Evolutionary conservation across 2,329 filamentous ascomycete genomes (phyloP).

Genomic region (Apiospora aurea): DNA sequence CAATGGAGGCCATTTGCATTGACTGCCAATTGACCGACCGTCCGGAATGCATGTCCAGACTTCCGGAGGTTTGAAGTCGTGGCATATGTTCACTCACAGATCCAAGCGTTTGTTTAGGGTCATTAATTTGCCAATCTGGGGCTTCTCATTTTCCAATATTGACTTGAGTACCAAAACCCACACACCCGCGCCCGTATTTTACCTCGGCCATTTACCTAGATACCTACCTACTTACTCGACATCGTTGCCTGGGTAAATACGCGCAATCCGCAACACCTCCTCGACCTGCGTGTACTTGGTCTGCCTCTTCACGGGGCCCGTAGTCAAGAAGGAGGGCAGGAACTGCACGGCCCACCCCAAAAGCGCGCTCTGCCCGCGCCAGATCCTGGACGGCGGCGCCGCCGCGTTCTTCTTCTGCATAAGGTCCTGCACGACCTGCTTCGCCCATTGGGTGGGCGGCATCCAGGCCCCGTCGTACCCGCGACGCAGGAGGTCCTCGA

Average conservation of each 20-base stretch:
- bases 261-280: slow-evolving; percentile 23
- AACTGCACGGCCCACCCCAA: slow-evolving; percentile 1
- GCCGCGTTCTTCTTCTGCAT: background rate
- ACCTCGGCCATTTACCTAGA: background rate
- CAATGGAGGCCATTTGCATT: background rate
- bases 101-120: background rate
- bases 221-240: background rate
- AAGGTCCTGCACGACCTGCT: background rate
- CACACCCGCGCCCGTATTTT: too few relatives aligned
- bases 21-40: background rate
- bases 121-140: background rate
- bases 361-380: slow-evolving; percentile 8
- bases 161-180: background rate
- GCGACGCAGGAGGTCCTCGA: slow-evolving; percentile 1
- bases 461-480: background rate
- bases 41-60: background rate
- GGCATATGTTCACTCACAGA: background rate
- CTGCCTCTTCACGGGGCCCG: background rate
- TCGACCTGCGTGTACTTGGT: slow-evolving; percentile 33
- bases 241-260: background rate
- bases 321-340: background rate
- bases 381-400: background rate
- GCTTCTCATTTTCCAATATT: background rate
- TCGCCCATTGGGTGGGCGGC: background rate
- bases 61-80: background rate